A percentile compares a stretch with the other conserved stretches of the same genome.
These are phyloP conservation scores for Hypoxylon lienhwacheense DNA, from an alignment of 495 filamentous ascomycete species.

Conservation along the genomic window DNA sequence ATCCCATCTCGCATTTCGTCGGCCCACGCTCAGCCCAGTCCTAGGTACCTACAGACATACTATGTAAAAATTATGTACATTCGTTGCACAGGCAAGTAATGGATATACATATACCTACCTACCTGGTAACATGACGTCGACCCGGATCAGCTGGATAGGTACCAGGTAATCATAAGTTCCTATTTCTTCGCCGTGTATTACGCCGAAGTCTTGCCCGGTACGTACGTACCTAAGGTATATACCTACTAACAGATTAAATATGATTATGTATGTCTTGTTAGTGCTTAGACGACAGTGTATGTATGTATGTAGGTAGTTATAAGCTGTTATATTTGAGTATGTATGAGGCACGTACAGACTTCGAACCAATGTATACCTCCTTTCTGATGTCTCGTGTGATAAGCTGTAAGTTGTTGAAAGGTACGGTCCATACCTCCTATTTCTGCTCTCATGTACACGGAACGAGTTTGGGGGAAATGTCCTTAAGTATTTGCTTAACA, in stretches of 20 bases:
- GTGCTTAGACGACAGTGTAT: too few relatives aligned
- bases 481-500: neutral
- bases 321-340: neutral
- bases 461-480: neutral
- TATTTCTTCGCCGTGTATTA: slow-evolving; percentile 10
- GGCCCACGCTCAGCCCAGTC: slow-evolving; percentile 1
- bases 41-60: neutral
- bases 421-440: neutral
- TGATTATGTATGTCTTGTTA: too few relatives aligned
- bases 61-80: too few relatives aligned
- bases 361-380: too few relatives aligned
- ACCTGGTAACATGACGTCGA: neutral
- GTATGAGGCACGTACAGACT: neutral
- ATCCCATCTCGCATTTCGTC: slow-evolving; percentile 11
- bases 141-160: neutral
- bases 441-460: too few relatives aligned
- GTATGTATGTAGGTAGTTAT: neutral
- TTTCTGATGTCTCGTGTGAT: too few relatives aligned
- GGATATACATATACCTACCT: too few relatives aligned
- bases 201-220: slow-evolving; percentile 11
- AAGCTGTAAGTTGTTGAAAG: neutral
- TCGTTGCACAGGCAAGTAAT: too few relatives aligned
- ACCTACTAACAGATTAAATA: neutral
- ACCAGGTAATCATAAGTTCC: too few relatives aligned
- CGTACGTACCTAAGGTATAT: neutral